Base-by-base conservation (phyloP, 495 filamentous ascomycete genomes). In the Xanthoparmelia taractica region DNA sequence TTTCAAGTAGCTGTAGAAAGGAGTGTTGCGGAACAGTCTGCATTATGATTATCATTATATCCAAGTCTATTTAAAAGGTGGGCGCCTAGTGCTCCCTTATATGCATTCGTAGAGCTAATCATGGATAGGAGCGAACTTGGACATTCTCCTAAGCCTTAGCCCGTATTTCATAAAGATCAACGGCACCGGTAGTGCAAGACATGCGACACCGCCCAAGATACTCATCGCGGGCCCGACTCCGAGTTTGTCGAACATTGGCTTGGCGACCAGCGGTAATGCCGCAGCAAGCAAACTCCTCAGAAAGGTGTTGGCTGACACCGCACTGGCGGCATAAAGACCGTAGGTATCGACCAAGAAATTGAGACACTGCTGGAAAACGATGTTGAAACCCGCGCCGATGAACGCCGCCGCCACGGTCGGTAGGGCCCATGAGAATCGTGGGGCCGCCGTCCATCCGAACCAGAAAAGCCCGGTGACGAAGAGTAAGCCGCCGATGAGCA, bases 401-500 rank as follows among this genome's bases (percentile, higher is more conserved):
- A 75, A 74, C 6, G 37, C 64, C 12, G 64, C 57, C 15, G 70
- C 66, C 5, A 69, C 63, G n/a, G 68, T 66, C 23, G 61, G 61
- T 23, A 58, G 56, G 20, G 20, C 52, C 61, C 61, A 63, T 10
- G 45, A 40, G 20, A 67, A 58, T 17, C 29, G 64, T 17, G 64
- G 63, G 37, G n/a, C 20, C 7, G 72, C 73, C 0, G 74, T 75
- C 73, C 76, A 77, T 31, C 73, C 75, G 60, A 80, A 79, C 66
- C 74, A 78, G 59, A 79, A 79, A 34, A 80, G 63, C 10, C 76
- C 80, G 1, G 66, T 70, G 0, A 77, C 71, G 57, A 84, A 78
- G 50, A 80, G 68, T 25, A 84, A 34, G 0, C 74, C 79, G 0
- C 81, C 81, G 20, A 79, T 59, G 18, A 76, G 73, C 76, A 84